These are phyloP conservation scores for Bremia lactucae DNA, from an alignment of 352 stramenopile species.

Conservation along the genomic window DNA sequence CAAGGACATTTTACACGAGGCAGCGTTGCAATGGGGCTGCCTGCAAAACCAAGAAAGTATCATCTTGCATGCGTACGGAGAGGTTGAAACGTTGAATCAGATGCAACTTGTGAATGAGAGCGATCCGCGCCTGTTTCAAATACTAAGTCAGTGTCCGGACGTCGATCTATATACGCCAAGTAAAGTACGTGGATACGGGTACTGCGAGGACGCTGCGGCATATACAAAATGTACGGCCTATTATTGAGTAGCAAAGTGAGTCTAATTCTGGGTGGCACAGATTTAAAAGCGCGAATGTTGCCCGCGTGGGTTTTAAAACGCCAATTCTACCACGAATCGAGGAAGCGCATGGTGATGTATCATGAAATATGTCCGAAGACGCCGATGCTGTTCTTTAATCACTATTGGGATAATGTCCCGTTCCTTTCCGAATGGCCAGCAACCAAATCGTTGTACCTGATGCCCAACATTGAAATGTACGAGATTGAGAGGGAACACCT, in stretches of 20 bases:
- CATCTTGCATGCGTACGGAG: conserved; percentile 21
- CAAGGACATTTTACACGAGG: conserved; percentile 34
- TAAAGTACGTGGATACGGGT: conserved; percentile 39
- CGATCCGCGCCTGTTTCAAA: conserved; percentile 31
- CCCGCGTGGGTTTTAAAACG: conserved; percentile 31
- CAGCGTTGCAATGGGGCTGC: conserved; percentile 26
- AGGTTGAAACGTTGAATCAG: conserved; percentile 4
- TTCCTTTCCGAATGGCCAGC: conserved; percentile 21
- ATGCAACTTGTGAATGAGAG: conserved; percentile 22
- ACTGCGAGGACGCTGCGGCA: conserved; percentile 55
- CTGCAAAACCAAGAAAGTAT: conserved; percentile 26
- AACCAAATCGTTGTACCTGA: conserved; percentile 35
- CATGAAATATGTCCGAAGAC: conserved; percentile 43
- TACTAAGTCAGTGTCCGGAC: conserved; percentile 35
- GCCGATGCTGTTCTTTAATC: conserved; percentile 46
- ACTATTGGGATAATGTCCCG: conserved; percentile 37
- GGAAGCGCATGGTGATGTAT: conserved; percentile 25
- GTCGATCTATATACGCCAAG: conserved; percentile 52
- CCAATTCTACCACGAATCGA: conserved; percentile 15
- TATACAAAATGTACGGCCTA: conserved; percentile 58
- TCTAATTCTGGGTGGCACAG: neutral
- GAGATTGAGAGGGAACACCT: conserved; percentile 35
- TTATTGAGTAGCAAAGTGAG: too few species aligned
- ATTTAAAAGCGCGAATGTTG: conserved; percentile 15
- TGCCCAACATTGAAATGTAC: conserved; percentile 58